Percentiles rank a stretch among this genome's conserved stretches.
Conservation (phyloP, 2,329 filamentous ascomycete species). For the Monilinia vaccinii-corymbosi region DNA sequence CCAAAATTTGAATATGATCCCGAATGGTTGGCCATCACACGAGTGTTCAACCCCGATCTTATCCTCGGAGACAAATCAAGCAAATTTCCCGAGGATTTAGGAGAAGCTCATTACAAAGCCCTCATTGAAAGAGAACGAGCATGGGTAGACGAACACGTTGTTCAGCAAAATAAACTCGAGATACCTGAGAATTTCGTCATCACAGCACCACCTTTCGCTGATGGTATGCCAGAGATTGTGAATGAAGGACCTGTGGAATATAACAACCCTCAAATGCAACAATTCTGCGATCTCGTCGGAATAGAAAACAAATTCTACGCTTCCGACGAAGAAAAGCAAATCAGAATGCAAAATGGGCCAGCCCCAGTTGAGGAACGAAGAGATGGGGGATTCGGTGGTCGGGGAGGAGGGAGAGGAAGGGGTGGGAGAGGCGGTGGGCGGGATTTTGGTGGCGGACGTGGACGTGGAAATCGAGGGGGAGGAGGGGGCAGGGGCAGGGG, state of each 20-base stretch:
- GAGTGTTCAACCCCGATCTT: conserved; percentile 63
- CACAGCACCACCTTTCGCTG: conserved; percentile 65
- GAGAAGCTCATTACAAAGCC: conserved; percentile 57
- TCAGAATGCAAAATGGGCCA: conserved; percentile 50
- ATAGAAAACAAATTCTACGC: conserved; percentile 70
- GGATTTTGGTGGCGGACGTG: conserved; percentile 28
- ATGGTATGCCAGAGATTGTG: conserved; percentile 46
- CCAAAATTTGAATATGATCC: conserved; percentile 57
- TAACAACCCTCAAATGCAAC: conserved; percentile 75
- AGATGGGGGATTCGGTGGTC: conserved; percentile 22
- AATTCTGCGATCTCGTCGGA: conserved; percentile 69
- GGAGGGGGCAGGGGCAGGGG: conserved; percentile 2
- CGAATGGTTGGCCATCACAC: conserved; percentile 92
- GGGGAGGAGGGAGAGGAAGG: conserved; percentile 28
- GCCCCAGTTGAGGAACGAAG: conserved; percentile 32
- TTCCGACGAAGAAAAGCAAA: conserved; percentile 58
- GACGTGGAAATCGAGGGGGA: conserved; percentile 23
- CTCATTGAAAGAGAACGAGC: conserved; percentile 59
- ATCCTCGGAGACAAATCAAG: conserved; percentile 51
- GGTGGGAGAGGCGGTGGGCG: conserved; percentile 30
- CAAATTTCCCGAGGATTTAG: conserved; percentile 48
- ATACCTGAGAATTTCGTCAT: conserved; percentile 71
- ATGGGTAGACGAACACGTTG: conserved; percentile 78
- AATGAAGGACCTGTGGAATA: conserved; percentile 66
- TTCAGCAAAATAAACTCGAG: conserved; percentile 48